Evolutionary conservation across 2,329 filamentous ascomycete genomes (phyloP), one percentile per base, ranked within the genome.

Genomic region (Sporothrix phasma): DNA sequence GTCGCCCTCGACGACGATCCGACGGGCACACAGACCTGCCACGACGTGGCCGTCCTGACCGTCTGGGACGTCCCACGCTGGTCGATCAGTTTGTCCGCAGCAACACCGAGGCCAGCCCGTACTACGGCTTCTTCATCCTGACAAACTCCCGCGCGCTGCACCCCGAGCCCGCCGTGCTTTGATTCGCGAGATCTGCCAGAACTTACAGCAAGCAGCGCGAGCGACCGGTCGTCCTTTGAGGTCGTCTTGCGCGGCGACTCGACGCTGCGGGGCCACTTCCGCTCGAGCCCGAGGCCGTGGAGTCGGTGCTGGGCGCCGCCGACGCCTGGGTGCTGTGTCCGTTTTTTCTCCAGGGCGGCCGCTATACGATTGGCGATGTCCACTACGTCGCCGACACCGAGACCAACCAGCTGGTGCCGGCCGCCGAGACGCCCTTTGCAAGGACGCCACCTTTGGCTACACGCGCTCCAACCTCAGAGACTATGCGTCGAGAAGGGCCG

Each of bases 251-350:
- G 83, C 0, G 78, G 82, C 2, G 83, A 86, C 65, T 84, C 81
- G 3, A 85, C 82, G 70, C 84, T 97, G 76, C 90, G 96, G 51
- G 92, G 92, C 66, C 87, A 90, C 75, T 93, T 89, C 78, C 92
- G 26, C 83, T 95, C 15, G 96, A 95, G 84, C 92, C 90, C 17
- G 90, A 97, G 75, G 80, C 79, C 0, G 79, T 77, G 0, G 78
- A 82, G 64, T 72, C 75, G 0, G 78, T 80, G 1, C 74, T 84
- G 0, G 82, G 82, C 0, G 70, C 74, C 1, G 76, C 77, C 0
- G 80, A 84, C 66, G 80, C 78, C 0, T 82, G 81, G 77, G 74
- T 85, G 1, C 72, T 86, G 0, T 81, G 81, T 0, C 83, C 83
- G 0, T 85, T 85, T 71, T 86, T 86, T 69, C 73, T 80, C 3